These are phyloP conservation scores for Pyrrhoderma lamaoense DNA, from an alignment of 1,284 basidiomycete genomes.

Conservation along the genomic window DNA sequence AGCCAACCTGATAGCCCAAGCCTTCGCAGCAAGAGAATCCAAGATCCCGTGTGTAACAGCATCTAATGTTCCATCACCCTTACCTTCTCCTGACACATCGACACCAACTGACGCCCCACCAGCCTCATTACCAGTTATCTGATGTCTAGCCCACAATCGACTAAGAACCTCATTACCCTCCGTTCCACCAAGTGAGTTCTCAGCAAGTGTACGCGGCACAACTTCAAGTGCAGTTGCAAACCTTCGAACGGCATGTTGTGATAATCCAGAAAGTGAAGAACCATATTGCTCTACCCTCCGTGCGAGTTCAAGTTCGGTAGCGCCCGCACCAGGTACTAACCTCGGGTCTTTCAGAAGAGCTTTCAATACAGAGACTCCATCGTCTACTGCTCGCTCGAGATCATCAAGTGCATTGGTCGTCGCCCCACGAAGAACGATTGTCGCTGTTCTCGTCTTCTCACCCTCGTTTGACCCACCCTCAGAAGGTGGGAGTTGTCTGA, in stretches of 20 bases:
- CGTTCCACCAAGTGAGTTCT: conserved; percentile 88
- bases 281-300: conserved; percentile 82
- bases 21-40: conserved; percentile 83
- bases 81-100: conserved; percentile 79
- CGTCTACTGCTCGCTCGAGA: conserved; percentile 92
- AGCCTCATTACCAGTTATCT: conserved; percentile 32
- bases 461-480: conserved; percentile 49
- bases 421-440: conserved; percentile 94
- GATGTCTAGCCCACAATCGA: conserved; percentile 85
- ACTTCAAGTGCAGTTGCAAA: conserved; percentile 91
- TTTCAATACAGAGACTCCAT: conserved; percentile 97
- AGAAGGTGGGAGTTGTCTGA: conserved; percentile 57
- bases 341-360: conserved; percentile 85
- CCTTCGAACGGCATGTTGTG: conserved; percentile 91
- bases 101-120: conserved; percentile 79
- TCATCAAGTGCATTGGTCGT: conserved; percentile 95
- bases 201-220: conserved; percentile 87
- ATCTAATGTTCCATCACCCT: conserved; percentile 67
- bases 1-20: conserved; percentile 83
- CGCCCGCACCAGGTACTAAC: conserved; percentile 91
- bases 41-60: conserved; percentile 61
- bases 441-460: conserved; percentile 81
- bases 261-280: conserved; percentile 81
- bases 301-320: conserved; percentile 88
- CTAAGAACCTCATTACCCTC: conserved; percentile 92